These are phyloP conservation scores for Davidsoniella neocaledoniae DNA, from an alignment of 2,329 filamentous ascomycete genomes.

Conservation along the genomic window DNA sequence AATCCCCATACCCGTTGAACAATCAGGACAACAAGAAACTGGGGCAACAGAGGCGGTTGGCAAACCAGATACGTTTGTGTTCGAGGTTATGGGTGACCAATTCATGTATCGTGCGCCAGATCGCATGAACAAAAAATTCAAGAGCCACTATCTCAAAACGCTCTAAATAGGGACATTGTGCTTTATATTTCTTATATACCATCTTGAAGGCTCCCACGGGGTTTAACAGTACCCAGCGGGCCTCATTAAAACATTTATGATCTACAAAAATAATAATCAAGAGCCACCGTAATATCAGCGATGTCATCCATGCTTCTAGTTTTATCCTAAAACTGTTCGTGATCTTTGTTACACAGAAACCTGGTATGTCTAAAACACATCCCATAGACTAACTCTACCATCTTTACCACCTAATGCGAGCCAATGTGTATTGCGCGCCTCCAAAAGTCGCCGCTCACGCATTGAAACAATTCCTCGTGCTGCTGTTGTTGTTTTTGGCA, in stretches of 20 bases:
- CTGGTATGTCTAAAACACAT: conserved; percentile 50
- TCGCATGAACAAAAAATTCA: conserved; percentile 81
- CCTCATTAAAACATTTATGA: no score
- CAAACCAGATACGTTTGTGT: conserved; percentile 34
- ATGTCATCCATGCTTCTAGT: no score
- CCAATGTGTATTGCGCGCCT: conserved; percentile 65
- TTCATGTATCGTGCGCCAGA: conserved; percentile 72
- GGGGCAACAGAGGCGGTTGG: conserved; percentile 13
- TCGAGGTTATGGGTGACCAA: conserved; percentile 77
- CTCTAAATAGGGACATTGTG: conserved; percentile 33
- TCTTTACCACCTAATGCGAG: conserved; percentile 83
- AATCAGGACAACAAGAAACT: conserved; percentile 9
- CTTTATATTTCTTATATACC: neutral
- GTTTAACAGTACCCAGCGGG: no score
- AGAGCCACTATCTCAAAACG: conserved; percentile 60
- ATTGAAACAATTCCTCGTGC: conserved; percentile 22
- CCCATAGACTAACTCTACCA: conserved; percentile 89
- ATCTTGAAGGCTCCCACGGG: neutral
- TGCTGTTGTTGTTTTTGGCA: conserved; percentile 1
- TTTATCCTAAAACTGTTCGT: no score
- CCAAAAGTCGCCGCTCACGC: conserved; percentile 44
- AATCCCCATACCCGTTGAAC: conserved; percentile 32
- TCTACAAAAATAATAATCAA: no score
- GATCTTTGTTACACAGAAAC: neutral
- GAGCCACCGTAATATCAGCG: no score